Evolutionary conservation across 192 early-diverging fungal species (phyloP), one percentile per base, ranked within the genome.

Genomic region (Backusella mclennaniae): DNA sequence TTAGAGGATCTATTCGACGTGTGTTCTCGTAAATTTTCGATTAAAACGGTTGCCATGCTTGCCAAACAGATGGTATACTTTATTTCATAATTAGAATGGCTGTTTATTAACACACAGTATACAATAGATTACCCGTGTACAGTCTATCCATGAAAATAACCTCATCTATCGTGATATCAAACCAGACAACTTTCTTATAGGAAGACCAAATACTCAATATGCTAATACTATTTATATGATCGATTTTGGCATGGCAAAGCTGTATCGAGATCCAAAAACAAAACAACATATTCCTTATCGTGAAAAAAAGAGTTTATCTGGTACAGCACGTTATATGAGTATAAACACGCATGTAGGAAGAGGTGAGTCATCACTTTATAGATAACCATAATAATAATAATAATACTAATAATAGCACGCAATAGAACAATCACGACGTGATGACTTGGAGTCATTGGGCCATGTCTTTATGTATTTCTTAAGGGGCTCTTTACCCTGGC

Each of bases 381-480:
- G 23, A 23, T 14, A 52, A n/a, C 0, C n/a, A 33, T 23, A 56
- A 11, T 39, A 41, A 7, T 15, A 52, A 31, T 11, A 11, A 39
- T 12, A 39, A 39, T 39, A 73, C 19, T 66, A 15, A 35, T 19
- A 41, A 56, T 66, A 52, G 23, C 35, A 95, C 96, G 97, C 69
- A 52, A 38, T 39, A 95, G 97, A 99, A 83, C 97, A 99, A 93
- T 96, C 95, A 59, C 89, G 97, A 74, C 93, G 97, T 73, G 97
- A 99, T 79, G 97, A 99, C 80, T 83, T 99, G 73, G 96, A 99
- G 82, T 95, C 96, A 33, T 90, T 99, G 73, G 97, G 97, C 63
- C 97, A 99, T 81, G 97, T 99, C 17, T 96, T 99, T 75, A 95
- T 99, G 90, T 99, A 99, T 87, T 97, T 99, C 83, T 86, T 99